Evolutionary conservation across 2,329 filamentous ascomycete genomes (phyloP), one percentile per base, ranked within the genome.

Genomic region (Fusarium sp.): DNA sequence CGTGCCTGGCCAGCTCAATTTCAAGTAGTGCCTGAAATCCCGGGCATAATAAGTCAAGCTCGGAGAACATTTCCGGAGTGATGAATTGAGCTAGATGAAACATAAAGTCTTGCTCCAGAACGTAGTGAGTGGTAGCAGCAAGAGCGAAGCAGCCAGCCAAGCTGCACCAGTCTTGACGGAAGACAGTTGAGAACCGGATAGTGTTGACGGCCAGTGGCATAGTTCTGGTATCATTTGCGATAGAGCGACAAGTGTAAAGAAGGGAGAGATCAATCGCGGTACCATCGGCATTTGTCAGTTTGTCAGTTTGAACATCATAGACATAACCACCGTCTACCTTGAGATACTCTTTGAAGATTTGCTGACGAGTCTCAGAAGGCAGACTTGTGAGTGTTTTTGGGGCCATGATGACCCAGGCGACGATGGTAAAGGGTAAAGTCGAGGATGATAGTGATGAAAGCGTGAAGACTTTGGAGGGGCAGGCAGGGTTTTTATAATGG

Each of bases 261-360:
- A 75, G 73, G 20, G 60, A 45, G 1, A 75, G 57, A 14, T 74
- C 35, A 25, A 75, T 72, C 3, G 53, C 39, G 6, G 41, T 54
- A 0, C 22, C 22, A 14, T 72, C 59, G 4, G 60, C 45, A 2
- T 41, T 45, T 2, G 22, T 58, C 12, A 75, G 52, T 27, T 65
- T 70, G 2, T 60, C 49, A 0, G 62, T 39, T 1, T 65, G 29
- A 45, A 35, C 27, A 18, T 75, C 25, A 4, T 50, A 67, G 3
- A 60, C 22, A 20, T 74, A 75, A 2, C 73, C 73, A 3, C 39
- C 65, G 1, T 65, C 49, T 6, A 60, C 46, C 7, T 44, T 7
- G 5, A 75, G 61, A 41, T 45, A 68, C 11, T 68, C n/a, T 11
- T 18, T 29, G 36, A 68, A 74, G 11, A 75, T 75, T 13, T 52